Evolutionary conservation across 1,139 yeast genomes (phyloP), one percentile per base, ranked within the genome.

Genomic region (Diutina rugosa): DNA sequence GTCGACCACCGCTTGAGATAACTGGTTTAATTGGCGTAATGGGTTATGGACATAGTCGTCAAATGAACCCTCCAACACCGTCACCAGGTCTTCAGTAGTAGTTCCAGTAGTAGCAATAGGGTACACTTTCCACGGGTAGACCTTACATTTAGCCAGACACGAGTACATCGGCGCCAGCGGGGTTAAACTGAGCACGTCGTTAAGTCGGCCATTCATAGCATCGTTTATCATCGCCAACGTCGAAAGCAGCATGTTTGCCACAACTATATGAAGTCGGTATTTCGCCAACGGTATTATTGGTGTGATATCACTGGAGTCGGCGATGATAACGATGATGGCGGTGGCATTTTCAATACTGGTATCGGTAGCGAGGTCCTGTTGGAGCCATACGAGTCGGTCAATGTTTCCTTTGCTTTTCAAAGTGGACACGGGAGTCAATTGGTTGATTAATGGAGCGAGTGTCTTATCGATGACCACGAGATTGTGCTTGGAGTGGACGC

Each of bases 381-480:
- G 61, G 21, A 87, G 72, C 87, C 90, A 85, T 28, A 81, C 72
- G 26, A 85, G 80, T 2, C 44, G 32, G 16, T 44, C 48, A 44
- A 88, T 82, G 55, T 84, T 72, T 9, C 82, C 87, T 56, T 72
- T 73, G 56, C 77, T 77, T 63, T 82, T 80, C 55, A 87, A 73
- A 26, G 71, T 69, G 58, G 78, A 75, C 67, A 87, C 87, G 4
- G 86, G 80, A 3, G 87, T 79, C 56, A 87, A 70, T 48, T 74
- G 72, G 63, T 89, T 84, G 59, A 88, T 72, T 5, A 80, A 65
- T 1, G 82, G 72, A 6, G 88, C 77, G 44, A 87, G 66, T 5
- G 72, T 64, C 47, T 75, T 74, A 61, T 87, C 90, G 2, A 87
- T 72, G 4, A 87, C 71, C 16, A 88, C 68, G 10, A 80, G 67